Conservation (phyloP, 2,329 filamentous ascomycete genomes). For the Neonectria magnoliae region DNA sequence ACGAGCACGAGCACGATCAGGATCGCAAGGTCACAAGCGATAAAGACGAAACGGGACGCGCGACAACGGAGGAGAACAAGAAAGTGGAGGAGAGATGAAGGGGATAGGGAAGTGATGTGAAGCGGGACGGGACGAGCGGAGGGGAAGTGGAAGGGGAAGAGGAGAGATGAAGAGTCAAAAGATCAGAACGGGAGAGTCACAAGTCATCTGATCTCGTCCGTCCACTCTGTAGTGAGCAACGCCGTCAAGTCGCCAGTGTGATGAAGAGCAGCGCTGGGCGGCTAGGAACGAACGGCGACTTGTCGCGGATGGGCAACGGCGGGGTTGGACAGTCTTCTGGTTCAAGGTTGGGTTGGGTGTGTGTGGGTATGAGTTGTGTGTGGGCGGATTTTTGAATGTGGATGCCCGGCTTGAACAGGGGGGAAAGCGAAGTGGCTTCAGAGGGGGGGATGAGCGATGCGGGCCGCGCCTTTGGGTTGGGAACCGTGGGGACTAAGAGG, state of each 20-base stretch:
- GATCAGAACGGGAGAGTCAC: not conserved
- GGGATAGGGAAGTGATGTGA: conserved; percentile 7
- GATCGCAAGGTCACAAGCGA: conserved; percentile 15
- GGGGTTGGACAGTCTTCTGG: conserved; percentile 25
- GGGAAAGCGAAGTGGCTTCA: conserved; percentile 7
- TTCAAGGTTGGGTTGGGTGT: conserved; percentile 10
- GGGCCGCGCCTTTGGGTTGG: conserved; percentile 21
- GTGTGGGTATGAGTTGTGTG: conserved; percentile 4
- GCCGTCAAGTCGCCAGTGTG: conserved; percentile 32
- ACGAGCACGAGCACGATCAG: conserved; percentile 5
- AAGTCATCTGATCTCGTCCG: conserved; percentile 33
- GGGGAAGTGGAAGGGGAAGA: conserved; percentile 5
- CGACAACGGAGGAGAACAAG: not conserved
- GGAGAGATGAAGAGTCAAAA: conserved; percentile 20
- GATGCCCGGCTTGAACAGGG: conserved; percentile 10
- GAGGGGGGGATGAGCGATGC: conserved; percentile 8
- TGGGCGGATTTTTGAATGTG: conserved; percentile 10
- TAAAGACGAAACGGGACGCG: conserved; percentile 28
- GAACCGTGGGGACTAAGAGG: not conserved
- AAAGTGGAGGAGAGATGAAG: conserved; percentile 6
- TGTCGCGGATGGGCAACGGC: conserved; percentile 22
- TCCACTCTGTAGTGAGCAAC: conserved; percentile 21
- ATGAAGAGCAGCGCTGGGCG: conserved; percentile 37
- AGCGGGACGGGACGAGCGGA: conserved; percentile 8
- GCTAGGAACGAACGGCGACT: conserved; percentile 35